A percentile compares a stretch with the other conserved stretches of the same genome.
phyloP scores from a whole-genome alignment of 108 stramenopile species.

The Schizochytrium sp. region DNA sequence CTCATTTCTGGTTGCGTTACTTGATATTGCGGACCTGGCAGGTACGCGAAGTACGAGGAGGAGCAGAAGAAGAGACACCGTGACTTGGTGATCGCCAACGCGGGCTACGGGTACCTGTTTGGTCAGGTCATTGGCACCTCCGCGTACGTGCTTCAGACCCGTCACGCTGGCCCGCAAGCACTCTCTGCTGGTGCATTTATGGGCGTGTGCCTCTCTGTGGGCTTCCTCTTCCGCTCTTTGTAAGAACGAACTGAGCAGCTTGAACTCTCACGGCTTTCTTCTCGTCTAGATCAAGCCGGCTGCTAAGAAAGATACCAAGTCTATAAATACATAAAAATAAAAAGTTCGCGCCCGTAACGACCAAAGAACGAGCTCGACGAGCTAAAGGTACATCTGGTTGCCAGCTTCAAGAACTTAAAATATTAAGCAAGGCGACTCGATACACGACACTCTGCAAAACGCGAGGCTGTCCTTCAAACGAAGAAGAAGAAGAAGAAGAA shows the following conservation, averaged over 20 bases:
- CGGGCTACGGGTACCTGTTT: slow-evolving; percentile 56
- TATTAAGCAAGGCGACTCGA: too few species aligned
- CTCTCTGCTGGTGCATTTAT: slow-evolving; percentile 40
- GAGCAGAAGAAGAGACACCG: slow-evolving; percentile 46
- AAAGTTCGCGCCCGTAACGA: too few species aligned
- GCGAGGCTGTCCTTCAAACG: too few species aligned
- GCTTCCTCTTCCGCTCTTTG: slow-evolving; percentile 37
- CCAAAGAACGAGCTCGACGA: too few species aligned
- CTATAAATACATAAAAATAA: neutral
- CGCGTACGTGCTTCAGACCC: slow-evolving; percentile 59
- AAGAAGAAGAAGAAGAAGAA: too few species aligned
- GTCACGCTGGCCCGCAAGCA: slow-evolving; percentile 15
- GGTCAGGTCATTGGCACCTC: slow-evolving; percentile 57
- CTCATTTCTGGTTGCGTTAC: neutral
- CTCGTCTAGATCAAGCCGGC: neutral
- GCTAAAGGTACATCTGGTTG: too few species aligned
- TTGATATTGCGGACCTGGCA: neutral
- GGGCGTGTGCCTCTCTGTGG: slow-evolving; percentile 38
- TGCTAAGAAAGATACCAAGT: neutral
- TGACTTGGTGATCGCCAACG: neutral
- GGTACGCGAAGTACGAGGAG: slow-evolving; percentile 57
- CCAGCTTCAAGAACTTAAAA: too few species aligned
- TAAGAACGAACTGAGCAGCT: neutral
- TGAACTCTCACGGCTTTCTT: neutral
- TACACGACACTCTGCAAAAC: too few species aligned